Base-by-base conservation (phyloP, 2,329 filamentous ascomycete genomes). In the Myrmaecium sp. region DNA sequence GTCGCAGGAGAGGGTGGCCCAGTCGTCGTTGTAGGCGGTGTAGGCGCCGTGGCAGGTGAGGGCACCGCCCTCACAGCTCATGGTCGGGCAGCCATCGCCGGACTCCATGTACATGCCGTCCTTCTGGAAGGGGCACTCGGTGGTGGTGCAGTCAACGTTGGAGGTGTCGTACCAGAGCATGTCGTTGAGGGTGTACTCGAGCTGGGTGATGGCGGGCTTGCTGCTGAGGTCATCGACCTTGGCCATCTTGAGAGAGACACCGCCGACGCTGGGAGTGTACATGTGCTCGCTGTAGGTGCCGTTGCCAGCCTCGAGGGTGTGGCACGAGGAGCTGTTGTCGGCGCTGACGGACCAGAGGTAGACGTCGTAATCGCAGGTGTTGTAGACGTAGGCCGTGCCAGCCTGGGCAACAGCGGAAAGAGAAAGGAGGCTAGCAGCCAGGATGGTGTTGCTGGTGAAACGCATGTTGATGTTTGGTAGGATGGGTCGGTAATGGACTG, bases 191-290 rank as follows among this genome's bases (percentile, higher is more conserved):
- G 38, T 50, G 43, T 55, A 55, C 34, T 55, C 51, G 22, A 54
- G 33, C 29, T 55, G 51, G 1, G 42, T 41, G 22, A 51, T 44
- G 27, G 30, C 27, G 30, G 18, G 12, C 14, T 14, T 14, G 9
- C 35, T 36, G 21, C 40, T 43, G 42, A 44, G 49, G 16, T 41
- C 6, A 7, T 39, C 14, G 5, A 30, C 33, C 36, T 49, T 51
- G n/a, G 47, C 47, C 17, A 55, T 29, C 40, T 55, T 55, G 38
- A 55, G 43, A 4, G 52, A 55, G 9, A 51, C 37, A 30, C 50
- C 52, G 6, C 35, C 32, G 12, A 36, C 18, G 8, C 37, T 21
- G 35, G 43, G 46, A 35, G 43, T 43, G 40, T 54, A 49, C 12
- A 34, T 33, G 35, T 51, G 53, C 22, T 31, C 28, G 19, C 22